Evolutionary conservation across 2,329 filamentous ascomycete species (phyloP).

Genomic region (Colletotrichum liaoningense): DNA sequence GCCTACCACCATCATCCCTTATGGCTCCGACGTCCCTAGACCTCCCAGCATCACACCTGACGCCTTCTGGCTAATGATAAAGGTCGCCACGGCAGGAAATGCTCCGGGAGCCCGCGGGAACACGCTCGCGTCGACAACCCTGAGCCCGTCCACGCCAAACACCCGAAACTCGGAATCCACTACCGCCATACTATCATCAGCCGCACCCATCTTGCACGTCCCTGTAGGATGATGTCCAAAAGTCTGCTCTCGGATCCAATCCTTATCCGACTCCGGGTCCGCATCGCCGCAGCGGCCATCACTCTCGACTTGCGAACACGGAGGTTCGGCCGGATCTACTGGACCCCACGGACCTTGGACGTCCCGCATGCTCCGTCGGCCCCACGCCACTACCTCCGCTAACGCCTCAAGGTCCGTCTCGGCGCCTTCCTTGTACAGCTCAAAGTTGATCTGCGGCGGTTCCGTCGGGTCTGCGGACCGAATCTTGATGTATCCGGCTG

Average conservation of each 20-base stretch:
- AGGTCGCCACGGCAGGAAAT: constrained; percentile 53
- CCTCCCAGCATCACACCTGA: constrained; percentile 50
- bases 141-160: constrained; percentile 62
- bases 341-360: constrained; percentile 29
- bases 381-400: constrained; percentile 44
- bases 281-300: constrained; percentile 37
- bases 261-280: constrained; percentile 54
- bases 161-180: constrained; percentile 69
- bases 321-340: constrained; percentile 40
- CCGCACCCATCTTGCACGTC: constrained; percentile 66
- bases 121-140: constrained; percentile 71
- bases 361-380: constrained; percentile 7
- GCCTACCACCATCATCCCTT: not conserved
- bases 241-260: constrained; percentile 50
- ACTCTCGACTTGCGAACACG: constrained; percentile 30
- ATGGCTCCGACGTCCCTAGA: not conserved
- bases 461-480: constrained; percentile 71
- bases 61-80: constrained; percentile 71
- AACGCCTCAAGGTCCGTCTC: constrained; percentile 54
- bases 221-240: constrained; percentile 70
- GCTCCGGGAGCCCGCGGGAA: constrained; percentile 60
- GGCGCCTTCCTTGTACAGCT: constrained; percentile 62
- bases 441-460: constrained; percentile 71
- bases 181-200: constrained; percentile 65
- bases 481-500: constrained; percentile 70